These are phyloP conservation scores for Aspergillus sp. DNA, from an alignment of 2,329 filamentous ascomycete species.

Conservation along the genomic window DNA sequence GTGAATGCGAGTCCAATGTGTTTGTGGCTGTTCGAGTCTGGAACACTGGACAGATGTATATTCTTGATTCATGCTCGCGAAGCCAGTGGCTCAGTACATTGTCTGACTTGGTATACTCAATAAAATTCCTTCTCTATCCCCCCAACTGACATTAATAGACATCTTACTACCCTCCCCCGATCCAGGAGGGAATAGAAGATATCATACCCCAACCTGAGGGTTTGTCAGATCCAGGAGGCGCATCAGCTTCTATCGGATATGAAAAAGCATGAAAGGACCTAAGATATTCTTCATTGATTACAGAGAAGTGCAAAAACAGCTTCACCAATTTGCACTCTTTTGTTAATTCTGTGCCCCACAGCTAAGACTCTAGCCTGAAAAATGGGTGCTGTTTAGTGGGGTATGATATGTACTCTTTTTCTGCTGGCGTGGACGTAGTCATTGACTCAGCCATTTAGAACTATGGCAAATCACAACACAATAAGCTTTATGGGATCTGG, in stretches of 20 bases:
- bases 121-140: not conserved
- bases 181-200: not conserved
- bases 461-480: no score
- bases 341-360: no score
- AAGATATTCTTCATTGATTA: not conserved
- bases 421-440: no score
- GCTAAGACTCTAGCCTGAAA: no score
- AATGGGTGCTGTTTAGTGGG: no score
- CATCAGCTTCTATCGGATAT: not conserved
- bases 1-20: constrained; percentile 12
- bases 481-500: no score
- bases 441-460: no score
- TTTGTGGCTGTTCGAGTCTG: constrained; percentile 8
- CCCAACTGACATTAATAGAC: constrained; percentile 3
- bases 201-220: not conserved
- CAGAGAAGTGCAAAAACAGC: no score
- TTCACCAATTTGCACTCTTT: no score
- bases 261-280: not conserved
- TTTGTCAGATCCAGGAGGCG: not conserved
- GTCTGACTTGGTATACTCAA: constrained; percentile 2
- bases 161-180: constrained; percentile 3
- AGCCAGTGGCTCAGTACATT: constrained; percentile 4
- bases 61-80: constrained; percentile 11
- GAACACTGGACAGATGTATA: constrained; percentile 12
- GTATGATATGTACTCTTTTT: no score